Conservation (phyloP, 176 grass and related monocot genomes). For the Tillandsia leiboldiana region DNA sequence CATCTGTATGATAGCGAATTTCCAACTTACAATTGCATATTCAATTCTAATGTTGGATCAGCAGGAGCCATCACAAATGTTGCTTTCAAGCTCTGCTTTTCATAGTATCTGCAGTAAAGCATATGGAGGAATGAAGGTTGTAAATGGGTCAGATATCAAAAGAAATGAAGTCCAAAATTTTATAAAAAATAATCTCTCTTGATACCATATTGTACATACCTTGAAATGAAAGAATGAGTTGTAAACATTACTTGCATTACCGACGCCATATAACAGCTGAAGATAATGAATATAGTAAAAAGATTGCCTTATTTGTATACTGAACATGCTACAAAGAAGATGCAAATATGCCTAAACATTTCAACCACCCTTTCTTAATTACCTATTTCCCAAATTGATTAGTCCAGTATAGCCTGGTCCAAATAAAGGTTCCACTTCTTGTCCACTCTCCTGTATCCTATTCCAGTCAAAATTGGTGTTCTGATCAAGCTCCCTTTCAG, state of each 20-base stretch:
- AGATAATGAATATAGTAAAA: neutral
- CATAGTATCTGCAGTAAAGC: constrained; percentile 60
- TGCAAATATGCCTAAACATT: neutral
- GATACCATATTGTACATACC: constrained; percentile 36
- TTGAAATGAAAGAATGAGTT: constrained; percentile 59
- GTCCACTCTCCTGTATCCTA: constrained; percentile 92
- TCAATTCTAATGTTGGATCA: constrained; percentile 90
- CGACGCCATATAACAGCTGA: constrained; percentile 97
- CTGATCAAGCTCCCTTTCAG: constrained; percentile 94
- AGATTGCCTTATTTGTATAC: too few relatives aligned
- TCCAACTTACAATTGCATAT: constrained; percentile 85
- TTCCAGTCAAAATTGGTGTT: constrained; percentile 99
- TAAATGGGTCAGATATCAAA: constrained; percentile 2
- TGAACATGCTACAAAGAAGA: too few relatives aligned
- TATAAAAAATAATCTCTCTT: constrained; percentile 4
- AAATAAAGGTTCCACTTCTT: constrained; percentile 66
- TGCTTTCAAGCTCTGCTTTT: constrained; percentile 82
- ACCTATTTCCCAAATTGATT: constrained; percentile 94
- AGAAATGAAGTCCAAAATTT: neutral
- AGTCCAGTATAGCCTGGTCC: constrained; percentile 96
- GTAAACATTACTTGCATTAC: constrained; percentile 94
- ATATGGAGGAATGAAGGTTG: neutral
- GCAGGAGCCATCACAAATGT: constrained; percentile 50
- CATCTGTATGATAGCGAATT: neutral
- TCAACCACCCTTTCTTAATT: constrained; percentile 4